These are phyloP conservation scores for Pseudozyma pruni DNA, from an alignment of 1,284 basidiomycete species.

Conservation along the genomic window DNA sequence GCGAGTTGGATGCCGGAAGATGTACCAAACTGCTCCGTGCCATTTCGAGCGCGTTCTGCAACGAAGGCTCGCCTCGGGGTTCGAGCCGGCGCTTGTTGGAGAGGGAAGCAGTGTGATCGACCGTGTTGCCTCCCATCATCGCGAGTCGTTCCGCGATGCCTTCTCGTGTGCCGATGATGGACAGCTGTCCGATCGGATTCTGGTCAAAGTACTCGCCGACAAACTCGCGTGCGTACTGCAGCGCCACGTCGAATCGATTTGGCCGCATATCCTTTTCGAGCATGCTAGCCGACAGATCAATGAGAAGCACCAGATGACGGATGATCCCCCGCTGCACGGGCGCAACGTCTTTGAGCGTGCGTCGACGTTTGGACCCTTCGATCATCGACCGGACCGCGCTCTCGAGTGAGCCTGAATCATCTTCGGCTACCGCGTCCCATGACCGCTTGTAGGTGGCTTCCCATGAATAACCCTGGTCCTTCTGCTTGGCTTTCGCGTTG, in stretches of 20 bases:
- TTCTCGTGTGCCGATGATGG: slow-evolving; percentile 63
- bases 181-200: slow-evolving; percentile 90
- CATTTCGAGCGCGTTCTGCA: slow-evolving; percentile 97
- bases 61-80: slow-evolving; percentile 88
- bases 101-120: slow-evolving; percentile 87
- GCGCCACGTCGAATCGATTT: slow-evolving; percentile 79
- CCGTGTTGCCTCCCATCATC: slow-evolving; percentile 87
- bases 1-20: slow-evolving; percentile 91
- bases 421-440: slow-evolving; percentile 97
- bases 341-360: slow-evolving; percentile 76
- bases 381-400: slow-evolving; percentile 88
- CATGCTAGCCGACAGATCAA: slow-evolving; percentile 93
- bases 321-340: slow-evolving; percentile 96
- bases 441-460: slow-evolving; percentile 92
- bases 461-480: slow-evolving; percentile 79
- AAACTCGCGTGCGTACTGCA: slow-evolving; percentile 83
- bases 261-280: slow-evolving; percentile 94
- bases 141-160: slow-evolving; percentile 64
- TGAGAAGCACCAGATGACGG: slow-evolving; percentile 87
- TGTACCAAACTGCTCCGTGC: slow-evolving; percentile 73
- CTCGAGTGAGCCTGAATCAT: slow-evolving; percentile 89
- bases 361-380: slow-evolving; percentile 78
- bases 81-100: slow-evolving; percentile 87
- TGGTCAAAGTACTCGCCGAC: slow-evolving; percentile 98
- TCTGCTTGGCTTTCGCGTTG: slow-evolving; percentile 28